phyloP scores from a whole-genome alignment of 306 rosid species.

The Sophora flavescens region DNA sequence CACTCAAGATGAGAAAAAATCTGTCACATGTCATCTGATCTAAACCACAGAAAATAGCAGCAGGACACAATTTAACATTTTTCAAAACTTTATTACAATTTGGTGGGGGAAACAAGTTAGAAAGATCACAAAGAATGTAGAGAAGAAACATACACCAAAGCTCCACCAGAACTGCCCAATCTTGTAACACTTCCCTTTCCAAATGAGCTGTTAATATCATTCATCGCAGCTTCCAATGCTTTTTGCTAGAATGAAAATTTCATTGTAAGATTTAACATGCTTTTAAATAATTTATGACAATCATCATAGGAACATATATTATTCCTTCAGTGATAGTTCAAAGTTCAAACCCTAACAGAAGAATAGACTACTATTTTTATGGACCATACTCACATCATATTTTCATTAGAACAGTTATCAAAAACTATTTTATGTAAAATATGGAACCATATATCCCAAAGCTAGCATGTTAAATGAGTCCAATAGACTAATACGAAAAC shows the following conservation, averaged over 20 bases:
- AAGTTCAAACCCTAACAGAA: constrained; percentile 31
- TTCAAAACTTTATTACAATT: not conserved
- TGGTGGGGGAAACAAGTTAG: constrained; percentile 11
- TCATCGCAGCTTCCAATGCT: constrained; percentile 97
- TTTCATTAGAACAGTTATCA: constrained; percentile 26
- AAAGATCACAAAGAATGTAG: constrained; percentile 7
- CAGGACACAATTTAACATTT: constrained; percentile 10
- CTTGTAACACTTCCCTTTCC: constrained; percentile 99
- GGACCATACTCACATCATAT: not conserved
- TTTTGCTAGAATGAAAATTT: constrained; percentile 74
- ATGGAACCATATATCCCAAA: constrained; percentile 8
- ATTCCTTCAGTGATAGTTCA: constrained; percentile 17
- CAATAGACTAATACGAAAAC: constrained; percentile 1
- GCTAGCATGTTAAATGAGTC: constrained; percentile 27
- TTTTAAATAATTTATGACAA: not conserved
- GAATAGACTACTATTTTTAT: constrained; percentile 19
- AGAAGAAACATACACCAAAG: constrained; percentile 82
- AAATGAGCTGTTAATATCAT: constrained; percentile 87
- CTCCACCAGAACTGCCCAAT: constrained; percentile 98
- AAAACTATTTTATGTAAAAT: constrained; percentile 23
- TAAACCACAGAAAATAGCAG: constrained; percentile 42
- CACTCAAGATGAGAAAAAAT: constrained; percentile 36
- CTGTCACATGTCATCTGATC: constrained; percentile 33
- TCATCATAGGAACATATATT: not conserved
- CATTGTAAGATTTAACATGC: constrained; percentile 42